Evolutionary conservation across 495 filamentous ascomycete genomes (phyloP), one percentile per base, ranked within the genome.

Genomic region (Bacidia gigantensis): DNA sequence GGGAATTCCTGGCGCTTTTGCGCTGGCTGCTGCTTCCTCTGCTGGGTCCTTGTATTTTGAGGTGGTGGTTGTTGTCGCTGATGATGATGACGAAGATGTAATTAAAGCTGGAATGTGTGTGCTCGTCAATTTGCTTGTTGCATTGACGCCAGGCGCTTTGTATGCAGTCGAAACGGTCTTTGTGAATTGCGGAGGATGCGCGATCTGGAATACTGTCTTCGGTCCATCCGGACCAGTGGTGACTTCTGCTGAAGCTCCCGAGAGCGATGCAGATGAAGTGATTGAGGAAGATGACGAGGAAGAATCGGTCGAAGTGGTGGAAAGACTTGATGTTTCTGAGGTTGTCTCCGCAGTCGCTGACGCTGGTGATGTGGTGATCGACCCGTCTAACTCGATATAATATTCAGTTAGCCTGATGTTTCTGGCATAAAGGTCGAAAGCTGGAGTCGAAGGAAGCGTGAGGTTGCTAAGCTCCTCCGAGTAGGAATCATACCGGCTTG

Each of bases 1-100:
- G n/a, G 56, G 56, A 10, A 58, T 54, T 32, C 56, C 56, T 1
- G 42, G 48, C 40, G 48, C 47, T 21, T 41, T 58, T 42, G 56
- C 56, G 46, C 53, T 58, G 3, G 56, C 47, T 18, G 47, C 53
- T 1, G 51, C 56, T 20, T 40, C 46, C 43, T 24, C 52, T 3
- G 45, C 51, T 41, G 51, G 46, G 26, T 53, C 56, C 12, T 39
- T 51, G 20, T 54, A 58, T 12, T 38, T 50, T 20, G 51, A 54
- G 9, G 24, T 7, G 3, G 47, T 50, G 9, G 10, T n/a, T 10
- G 32, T 10, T 18, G 25, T 17, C 7, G 47, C 38, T 20, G 47
- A 35, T 7, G 47, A 18, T 25, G 47, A 17, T 3, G 47, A 29
- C 2, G 26, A 29, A 17, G 14, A 17, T 21, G 47, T 50, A 3